phyloP scores from a whole-genome alignment of 768 basidiomycete species.

The Serpula lacrymans region DNA sequence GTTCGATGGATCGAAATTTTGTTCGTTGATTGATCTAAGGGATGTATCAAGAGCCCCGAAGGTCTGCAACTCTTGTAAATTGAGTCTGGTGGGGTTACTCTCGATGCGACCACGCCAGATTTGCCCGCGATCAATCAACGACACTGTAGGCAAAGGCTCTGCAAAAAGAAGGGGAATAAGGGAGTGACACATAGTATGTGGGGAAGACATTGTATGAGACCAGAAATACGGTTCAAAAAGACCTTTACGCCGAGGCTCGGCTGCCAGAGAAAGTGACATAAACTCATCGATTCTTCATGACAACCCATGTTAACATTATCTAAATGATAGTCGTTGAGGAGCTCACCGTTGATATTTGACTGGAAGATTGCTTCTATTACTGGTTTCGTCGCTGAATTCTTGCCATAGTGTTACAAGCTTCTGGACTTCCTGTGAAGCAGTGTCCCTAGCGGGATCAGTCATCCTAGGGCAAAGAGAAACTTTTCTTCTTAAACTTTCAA shows the following conservation, averaged over 20 bases:
- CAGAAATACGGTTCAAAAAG: constrained; percentile 78
- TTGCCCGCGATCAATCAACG: constrained; percentile 64
- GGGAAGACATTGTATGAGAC: constrained; percentile 40
- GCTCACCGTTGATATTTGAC: constrained; percentile 64
- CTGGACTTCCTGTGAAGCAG: constrained; percentile 43
- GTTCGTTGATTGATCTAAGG: constrained; percentile 24
- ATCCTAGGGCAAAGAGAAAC: constrained; percentile 52
- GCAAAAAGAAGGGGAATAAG: constrained; percentile 71
- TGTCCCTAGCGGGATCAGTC: constrained; percentile 31
- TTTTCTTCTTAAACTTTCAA: constrained; percentile 47
- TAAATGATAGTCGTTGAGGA: constrained; percentile 4
- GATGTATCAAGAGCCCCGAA: constrained; percentile 51
- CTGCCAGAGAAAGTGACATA: constrained; percentile 71
- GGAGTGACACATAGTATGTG: constrained; percentile 39
- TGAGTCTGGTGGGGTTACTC: constrained; percentile 45
- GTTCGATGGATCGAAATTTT: constrained; percentile 8
- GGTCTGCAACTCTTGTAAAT: constrained; percentile 56
- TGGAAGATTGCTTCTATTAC: constrained; percentile 37
- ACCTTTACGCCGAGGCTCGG: constrained; percentile 71
- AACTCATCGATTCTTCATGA: constrained; percentile 64
- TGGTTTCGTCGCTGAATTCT: constrained; percentile 38
- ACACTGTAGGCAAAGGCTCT: constrained; percentile 65
- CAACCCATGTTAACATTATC: neutral
- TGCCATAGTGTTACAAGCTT: constrained; percentile 58
- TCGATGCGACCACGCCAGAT: constrained; percentile 68